These are phyloP conservation scores for Paspalum vaginatum DNA, from an alignment of 176 grass and related monocot species.

Conservation along the genomic window DNA sequence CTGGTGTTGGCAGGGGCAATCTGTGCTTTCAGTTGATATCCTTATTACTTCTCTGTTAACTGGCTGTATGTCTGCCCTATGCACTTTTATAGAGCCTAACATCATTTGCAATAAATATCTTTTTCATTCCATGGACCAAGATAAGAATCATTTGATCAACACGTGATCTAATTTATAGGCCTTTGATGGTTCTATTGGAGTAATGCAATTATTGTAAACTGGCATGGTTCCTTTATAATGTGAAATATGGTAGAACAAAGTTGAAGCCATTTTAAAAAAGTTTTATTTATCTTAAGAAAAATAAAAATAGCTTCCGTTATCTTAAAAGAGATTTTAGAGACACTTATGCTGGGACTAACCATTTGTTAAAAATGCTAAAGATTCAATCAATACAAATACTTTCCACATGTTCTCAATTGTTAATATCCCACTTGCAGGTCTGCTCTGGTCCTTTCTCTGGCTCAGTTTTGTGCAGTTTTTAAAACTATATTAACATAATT, in stretches of 20 bases:
- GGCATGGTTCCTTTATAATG: constrained; percentile 19
- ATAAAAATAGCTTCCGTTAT: neutral
- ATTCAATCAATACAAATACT: neutral
- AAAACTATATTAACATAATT: too few relatives aligned
- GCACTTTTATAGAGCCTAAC: neutral
- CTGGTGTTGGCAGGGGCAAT: neutral
- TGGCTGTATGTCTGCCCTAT: neutral
- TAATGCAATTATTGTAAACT: constrained; percentile 15
- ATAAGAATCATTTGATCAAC: constrained; percentile 18
- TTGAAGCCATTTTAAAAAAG: neutral
- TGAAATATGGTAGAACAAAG: constrained; percentile 22
- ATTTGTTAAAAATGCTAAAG: neutral
- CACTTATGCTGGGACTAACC: neutral
- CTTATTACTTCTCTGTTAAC: neutral
- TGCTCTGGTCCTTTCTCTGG: too few relatives aligned
- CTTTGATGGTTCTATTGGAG: constrained; percentile 5
- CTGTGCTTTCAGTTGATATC: neutral
- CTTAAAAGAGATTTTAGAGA: neutral
- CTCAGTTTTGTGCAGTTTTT: too few relatives aligned
- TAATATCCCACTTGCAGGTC: too few relatives aligned
- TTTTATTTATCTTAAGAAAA: neutral
- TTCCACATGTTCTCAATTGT: neutral
- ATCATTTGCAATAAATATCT: neutral
- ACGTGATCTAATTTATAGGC: neutral
- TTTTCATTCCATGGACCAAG: neutral